Percentiles rank a stretch among this genome's conserved stretches.
Evolutionary conservation across 352 stramenopile genomes (phyloP).

Genomic region (Pythium utonaiense): DNA sequence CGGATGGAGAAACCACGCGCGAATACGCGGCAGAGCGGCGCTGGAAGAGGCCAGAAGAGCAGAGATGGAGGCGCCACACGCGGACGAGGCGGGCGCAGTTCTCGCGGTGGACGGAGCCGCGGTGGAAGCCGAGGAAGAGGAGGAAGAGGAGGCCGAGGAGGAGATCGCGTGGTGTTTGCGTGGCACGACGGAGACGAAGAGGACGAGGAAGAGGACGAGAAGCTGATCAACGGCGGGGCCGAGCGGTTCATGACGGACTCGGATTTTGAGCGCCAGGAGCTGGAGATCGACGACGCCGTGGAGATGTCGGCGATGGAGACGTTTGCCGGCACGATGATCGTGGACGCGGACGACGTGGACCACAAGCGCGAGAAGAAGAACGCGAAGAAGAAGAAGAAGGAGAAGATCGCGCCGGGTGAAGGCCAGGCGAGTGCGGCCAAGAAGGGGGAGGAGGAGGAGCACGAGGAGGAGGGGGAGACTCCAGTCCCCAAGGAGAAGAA

Average conservation of each 20-base stretch:
- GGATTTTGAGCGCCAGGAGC: conserved; percentile 19
- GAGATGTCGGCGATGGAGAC: conserved; percentile 10
- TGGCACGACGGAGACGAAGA: conserved; percentile 4
- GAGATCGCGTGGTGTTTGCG: conserved; percentile 6
- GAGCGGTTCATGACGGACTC: conserved; percentile 9
- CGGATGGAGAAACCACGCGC: conserved; percentile 5
- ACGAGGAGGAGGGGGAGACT: not conserved
- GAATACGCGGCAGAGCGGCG: not conserved
- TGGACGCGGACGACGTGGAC: conserved; percentile 22
- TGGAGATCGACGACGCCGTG: conserved; percentile 22
- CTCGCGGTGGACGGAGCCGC: conserved; percentile 6
- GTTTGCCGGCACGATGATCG: conserved; percentile 25
- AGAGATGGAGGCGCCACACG: not conserved
- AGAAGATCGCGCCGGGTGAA: no score
- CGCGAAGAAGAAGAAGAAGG: not conserved
- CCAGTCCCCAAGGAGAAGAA: conserved; percentile 8
- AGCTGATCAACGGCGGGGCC: not conserved
- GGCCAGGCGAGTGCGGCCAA: conserved; percentile 8
- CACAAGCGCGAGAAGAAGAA: conserved; percentile 11
- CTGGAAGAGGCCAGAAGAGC: conserved; percentile 3
- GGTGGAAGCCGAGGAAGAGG: conserved; percentile 19
- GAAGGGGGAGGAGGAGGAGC: not conserved
- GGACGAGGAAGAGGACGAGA: not conserved
- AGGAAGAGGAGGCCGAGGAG: not conserved
- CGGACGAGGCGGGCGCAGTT: conserved; percentile 1